Evolutionary conservation across 2,329 filamentous ascomycete species (phyloP), one percentile per base, ranked within the genome.

Genomic region (Diplodia seriata): DNA sequence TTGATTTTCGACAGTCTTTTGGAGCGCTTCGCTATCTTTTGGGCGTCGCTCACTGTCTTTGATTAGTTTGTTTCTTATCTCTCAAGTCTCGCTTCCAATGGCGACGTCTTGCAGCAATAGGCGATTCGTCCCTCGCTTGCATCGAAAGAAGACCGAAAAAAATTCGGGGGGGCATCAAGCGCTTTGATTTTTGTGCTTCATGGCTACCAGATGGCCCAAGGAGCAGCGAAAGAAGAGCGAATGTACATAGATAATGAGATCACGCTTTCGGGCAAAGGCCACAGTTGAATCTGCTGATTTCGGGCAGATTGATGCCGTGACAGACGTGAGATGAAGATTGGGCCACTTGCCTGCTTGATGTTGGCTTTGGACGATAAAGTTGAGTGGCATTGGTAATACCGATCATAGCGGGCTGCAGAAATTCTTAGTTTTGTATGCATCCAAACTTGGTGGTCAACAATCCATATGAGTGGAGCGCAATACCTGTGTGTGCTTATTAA

Each of bases 1-100:
- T 50, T 62, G 57, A 31, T 50, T 62, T 61, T 23, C 15, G 26
- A 36, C 20, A 7, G 26, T 29, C 29, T 29, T 18, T 29, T 29
- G 36, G 56, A 59, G 56, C 38, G 38, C 15, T 29, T 47, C 56
- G 33, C 38, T 47, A n/a, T 59, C 38, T 47, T 31, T 49, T 31
- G 43, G 26, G 56, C 43, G 43, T 47, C 43, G 43, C 43, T 47
- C 43, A 47, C 43, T 47, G 43, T 47, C 43, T 56, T 56, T n/a
- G 53, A 36, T 56, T 18, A 36, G 53, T 56, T 36, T 56, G 14
- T 36, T 56, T 56, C 29, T 26, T 56, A 11, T 6, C 53, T 47
- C 18, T 15, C n/a, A 12, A 8, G 43, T 47, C 43, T 47, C 18
- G 43, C n/a, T 47, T 47, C 43, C 2, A 20, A 47, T 20, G 43